Percentiles rank a stretch among this genome's conserved stretches.
phyloP scores from a whole-genome alignment of 1,139 yeast genomes.

The Yamadazyma oceani region DNA sequence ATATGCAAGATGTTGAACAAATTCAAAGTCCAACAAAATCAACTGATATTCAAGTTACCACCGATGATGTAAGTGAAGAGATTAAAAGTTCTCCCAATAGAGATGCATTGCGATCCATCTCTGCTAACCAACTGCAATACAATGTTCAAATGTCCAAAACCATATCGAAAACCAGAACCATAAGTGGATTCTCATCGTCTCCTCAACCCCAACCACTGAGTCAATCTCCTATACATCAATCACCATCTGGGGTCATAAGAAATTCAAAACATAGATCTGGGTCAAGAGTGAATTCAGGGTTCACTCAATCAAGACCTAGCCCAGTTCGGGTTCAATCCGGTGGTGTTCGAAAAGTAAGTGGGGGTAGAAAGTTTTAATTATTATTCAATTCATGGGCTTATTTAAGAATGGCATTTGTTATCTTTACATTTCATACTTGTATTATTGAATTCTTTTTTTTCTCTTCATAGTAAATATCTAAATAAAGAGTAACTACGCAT shows the following conservation, averaged over 20 bases:
- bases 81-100: conserved; percentile 20
- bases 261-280: conserved; percentile 38
- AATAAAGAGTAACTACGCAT: neutral
- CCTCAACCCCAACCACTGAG: conserved; percentile 24
- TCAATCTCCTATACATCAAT: conserved; percentile 9
- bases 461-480: neutral
- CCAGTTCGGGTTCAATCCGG: conserved; percentile 34
- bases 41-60: conserved; percentile 18
- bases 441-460: conserved; percentile 1
- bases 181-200: conserved; percentile 48
- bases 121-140: conserved; percentile 39
- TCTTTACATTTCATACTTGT: neutral
- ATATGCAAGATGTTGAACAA: conserved; percentile 26
- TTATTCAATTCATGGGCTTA: neutral
- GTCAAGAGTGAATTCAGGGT: conserved; percentile 29
- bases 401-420: neutral
- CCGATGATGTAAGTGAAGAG: conserved; percentile 16
- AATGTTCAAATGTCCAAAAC: conserved; percentile 47
- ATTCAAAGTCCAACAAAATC: conserved; percentile 21
- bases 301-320: conserved; percentile 19
- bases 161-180: conserved; percentile 48
- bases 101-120: conserved; percentile 37
- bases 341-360: conserved; percentile 41
- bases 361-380: conserved; percentile 16
- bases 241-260: conserved; percentile 25